These are phyloP conservation scores for Aureobasidium sp. DNA, from an alignment of 2,329 filamentous ascomycete species.

Conservation along the genomic window DNA sequence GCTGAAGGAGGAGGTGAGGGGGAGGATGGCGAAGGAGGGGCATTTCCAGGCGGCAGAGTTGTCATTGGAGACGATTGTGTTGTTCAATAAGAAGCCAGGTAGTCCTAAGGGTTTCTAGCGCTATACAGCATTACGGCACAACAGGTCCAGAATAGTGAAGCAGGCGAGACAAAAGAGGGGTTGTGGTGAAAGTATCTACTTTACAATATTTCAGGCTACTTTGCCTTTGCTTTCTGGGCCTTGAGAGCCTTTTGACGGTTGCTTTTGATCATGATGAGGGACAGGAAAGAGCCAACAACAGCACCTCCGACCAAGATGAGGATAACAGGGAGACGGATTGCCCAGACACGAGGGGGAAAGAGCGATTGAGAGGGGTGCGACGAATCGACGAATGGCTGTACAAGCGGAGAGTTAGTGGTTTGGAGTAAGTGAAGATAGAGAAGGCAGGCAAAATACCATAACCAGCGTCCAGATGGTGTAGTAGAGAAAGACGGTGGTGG, in stretches of 20 bases:
- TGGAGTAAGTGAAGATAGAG: background rate
- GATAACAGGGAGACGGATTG: slow-evolving; percentile 96
- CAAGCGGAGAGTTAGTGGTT: background rate
- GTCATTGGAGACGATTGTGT: slow-evolving; percentile 24
- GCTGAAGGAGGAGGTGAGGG: slow-evolving; percentile 16
- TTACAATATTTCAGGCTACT: slow-evolving; percentile 26
- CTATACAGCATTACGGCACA: background rate
- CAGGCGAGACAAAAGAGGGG: background rate
- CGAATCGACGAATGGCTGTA: slow-evolving; percentile 90
- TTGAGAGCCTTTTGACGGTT: slow-evolving; percentile 97
- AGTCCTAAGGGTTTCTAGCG: too few relatives aligned
- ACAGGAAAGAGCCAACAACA: slow-evolving; percentile 91
- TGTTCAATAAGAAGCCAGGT: slow-evolving; percentile 19
- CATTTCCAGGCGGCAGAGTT: slow-evolving; percentile 18
- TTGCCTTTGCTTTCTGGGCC: slow-evolving; percentile 80
- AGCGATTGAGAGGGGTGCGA: slow-evolving; percentile 89
- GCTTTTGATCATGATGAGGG: slow-evolving; percentile 97
- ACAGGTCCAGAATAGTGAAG: background rate
- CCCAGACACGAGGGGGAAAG: slow-evolving; percentile 97
- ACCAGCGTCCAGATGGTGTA: slow-evolving; percentile 97
- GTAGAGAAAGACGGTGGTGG: slow-evolving; percentile 72
- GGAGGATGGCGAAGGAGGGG: slow-evolving; percentile 14
- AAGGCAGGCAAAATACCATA: slow-evolving; percentile 59
- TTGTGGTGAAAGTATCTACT: background rate
- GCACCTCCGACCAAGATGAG: slow-evolving; percentile 85